Percentiles rank a stretch among this genome's conserved stretches.
Evolutionary conservation across 805 yeast species (phyloP).

Genomic region (Starmerella potacharoeniae): DNA sequence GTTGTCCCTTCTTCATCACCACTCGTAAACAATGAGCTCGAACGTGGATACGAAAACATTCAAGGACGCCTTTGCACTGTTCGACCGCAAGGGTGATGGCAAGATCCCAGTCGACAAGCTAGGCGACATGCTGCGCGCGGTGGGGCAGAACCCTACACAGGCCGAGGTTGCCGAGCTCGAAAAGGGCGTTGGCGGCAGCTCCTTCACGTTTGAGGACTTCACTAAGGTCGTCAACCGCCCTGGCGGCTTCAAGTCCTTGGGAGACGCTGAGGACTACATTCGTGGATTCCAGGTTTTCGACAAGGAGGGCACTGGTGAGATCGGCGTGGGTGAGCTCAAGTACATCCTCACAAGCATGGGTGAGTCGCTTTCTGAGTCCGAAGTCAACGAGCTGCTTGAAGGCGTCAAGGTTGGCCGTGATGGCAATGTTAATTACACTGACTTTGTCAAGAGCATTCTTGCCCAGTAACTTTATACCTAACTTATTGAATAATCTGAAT

Average conservation of each 20-base stretch:
- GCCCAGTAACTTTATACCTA: slow-evolving; percentile 48
- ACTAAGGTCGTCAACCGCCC: slow-evolving; percentile 71
- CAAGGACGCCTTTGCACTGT: slow-evolving; percentile 92
- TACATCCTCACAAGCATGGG: slow-evolving; percentile 93
- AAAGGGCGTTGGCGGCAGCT: slow-evolving; percentile 29
- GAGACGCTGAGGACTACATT: slow-evolving; percentile 85
- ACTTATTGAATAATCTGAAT: background rate
- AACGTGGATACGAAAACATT: slow-evolving; percentile 34
- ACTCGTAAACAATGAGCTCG: slow-evolving; percentile 12
- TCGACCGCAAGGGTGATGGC: slow-evolving; percentile 94
- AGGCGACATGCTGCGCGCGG: slow-evolving; percentile 91
- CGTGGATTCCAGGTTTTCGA: slow-evolving; percentile 96
- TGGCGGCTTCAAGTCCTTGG: slow-evolving; percentile 65
- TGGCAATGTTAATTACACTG: slow-evolving; percentile 85
- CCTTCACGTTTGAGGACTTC: slow-evolving; percentile 63
- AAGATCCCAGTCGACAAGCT: slow-evolving; percentile 70
- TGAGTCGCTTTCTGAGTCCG: slow-evolving; percentile 78
- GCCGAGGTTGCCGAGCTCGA: slow-evolving; percentile 64
- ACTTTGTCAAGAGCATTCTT: slow-evolving; percentile 84
- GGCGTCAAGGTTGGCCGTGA: slow-evolving; percentile 90
- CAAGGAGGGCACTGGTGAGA: slow-evolving; percentile 88
- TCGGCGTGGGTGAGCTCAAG: slow-evolving; percentile 92
- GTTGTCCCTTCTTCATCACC: background rate
- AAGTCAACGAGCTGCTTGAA: slow-evolving; percentile 90
- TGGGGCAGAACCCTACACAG: slow-evolving; percentile 96